These are phyloP conservation scores for Paraconiothyrium brasiliense DNA, from an alignment of 2,329 filamentous ascomycete species.

Conservation along the genomic window DNA sequence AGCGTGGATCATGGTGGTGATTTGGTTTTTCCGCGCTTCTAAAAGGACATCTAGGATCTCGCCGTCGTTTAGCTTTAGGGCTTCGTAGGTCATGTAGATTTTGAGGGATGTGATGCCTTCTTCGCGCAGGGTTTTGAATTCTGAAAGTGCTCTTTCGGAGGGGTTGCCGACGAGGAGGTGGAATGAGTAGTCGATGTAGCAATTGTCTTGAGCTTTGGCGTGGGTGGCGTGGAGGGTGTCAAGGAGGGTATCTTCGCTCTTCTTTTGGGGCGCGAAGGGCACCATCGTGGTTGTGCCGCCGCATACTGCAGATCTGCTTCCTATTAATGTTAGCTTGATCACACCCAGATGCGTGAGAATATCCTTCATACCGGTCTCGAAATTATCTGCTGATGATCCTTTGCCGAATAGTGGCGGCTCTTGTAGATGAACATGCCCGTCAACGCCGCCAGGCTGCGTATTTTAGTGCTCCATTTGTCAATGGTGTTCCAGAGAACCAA, in stretches of 20 bases:
- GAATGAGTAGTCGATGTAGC: slow-evolving; percentile 60
- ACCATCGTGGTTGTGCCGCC: slow-evolving; percentile 62
- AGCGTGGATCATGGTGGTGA: slow-evolving; percentile 66
- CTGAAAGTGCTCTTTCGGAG: slow-evolving; percentile 42
- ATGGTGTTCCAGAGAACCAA: slow-evolving; percentile 1
- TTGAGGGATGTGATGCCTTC: slow-evolving; percentile 53
- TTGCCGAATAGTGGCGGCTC: slow-evolving; percentile 58
- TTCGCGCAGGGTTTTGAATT: slow-evolving; percentile 47
- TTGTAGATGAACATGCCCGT: slow-evolving; percentile 58
- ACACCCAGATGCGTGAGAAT: too few relatives aligned
- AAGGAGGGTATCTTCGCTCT: slow-evolving; percentile 56
- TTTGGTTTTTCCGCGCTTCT: slow-evolving; percentile 54
- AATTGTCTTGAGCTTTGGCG: slow-evolving; percentile 53
- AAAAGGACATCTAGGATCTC: slow-evolving; percentile 51
- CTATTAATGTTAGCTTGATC: slow-evolving; percentile 21
- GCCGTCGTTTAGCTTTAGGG: slow-evolving; percentile 50
- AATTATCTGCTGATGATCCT: slow-evolving; percentile 51
- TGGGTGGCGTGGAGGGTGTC: slow-evolving; percentile 56
- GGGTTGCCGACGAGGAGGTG: slow-evolving; percentile 53
- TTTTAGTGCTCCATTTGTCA: not conserved
- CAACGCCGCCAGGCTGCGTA: slow-evolving; percentile 51
- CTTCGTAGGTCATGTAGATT: slow-evolving; percentile 56
- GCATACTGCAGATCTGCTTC: slow-evolving; percentile 57
- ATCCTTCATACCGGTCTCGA: slow-evolving; percentile 43
- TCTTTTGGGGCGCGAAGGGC: slow-evolving; percentile 58